phyloP scores from a whole-genome alignment of 352 stramenopile genomes.

The Phytopythium cucurbitacearum region DNA sequence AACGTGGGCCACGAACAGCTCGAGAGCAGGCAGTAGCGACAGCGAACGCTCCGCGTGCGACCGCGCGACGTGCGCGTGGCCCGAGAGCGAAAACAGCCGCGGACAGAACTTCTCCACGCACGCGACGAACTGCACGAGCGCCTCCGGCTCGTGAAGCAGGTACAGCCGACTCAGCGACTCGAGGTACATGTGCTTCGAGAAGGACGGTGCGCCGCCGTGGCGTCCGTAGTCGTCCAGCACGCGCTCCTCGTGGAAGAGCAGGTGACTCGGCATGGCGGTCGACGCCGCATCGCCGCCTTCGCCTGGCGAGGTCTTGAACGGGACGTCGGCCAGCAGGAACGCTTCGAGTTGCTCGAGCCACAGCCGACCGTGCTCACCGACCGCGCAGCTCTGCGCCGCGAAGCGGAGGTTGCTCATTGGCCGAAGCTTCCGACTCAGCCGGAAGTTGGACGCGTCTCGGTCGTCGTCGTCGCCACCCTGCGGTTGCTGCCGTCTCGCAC shows the following conservation, averaged over 20 bases:
- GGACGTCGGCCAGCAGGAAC: conserved; percentile 50
- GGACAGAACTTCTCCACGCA: conserved; percentile 59
- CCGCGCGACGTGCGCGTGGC: conserved; percentile 27
- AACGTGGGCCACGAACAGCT: conserved; percentile 39
- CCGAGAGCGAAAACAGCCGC: conserved; percentile 61
- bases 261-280: conserved; percentile 42
- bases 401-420: conserved; percentile 81
- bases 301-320: conserved; percentile 26
- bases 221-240: conserved; percentile 57
- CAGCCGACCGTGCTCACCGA: conserved; percentile 44
- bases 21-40: conserved; percentile 48
- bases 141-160: conserved; percentile 55
- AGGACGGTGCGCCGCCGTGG: conserved; percentile 56
- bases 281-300: not conserved
- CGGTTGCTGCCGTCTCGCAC: not conserved
- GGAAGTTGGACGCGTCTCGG: conserved; percentile 42
- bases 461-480: conserved; percentile 17
- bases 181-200: conserved; percentile 87
- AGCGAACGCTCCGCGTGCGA: conserved; percentile 70
- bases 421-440: conserved; percentile 66
- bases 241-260: conserved; percentile 84
- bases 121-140: conserved; percentile 54
- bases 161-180: conserved; percentile 81
- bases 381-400: conserved; percentile 51
- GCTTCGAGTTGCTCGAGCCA: conserved; percentile 74